phyloP scores from a whole-genome alignment of 495 filamentous ascomycete genomes.

The Patellaria atrata region DNA sequence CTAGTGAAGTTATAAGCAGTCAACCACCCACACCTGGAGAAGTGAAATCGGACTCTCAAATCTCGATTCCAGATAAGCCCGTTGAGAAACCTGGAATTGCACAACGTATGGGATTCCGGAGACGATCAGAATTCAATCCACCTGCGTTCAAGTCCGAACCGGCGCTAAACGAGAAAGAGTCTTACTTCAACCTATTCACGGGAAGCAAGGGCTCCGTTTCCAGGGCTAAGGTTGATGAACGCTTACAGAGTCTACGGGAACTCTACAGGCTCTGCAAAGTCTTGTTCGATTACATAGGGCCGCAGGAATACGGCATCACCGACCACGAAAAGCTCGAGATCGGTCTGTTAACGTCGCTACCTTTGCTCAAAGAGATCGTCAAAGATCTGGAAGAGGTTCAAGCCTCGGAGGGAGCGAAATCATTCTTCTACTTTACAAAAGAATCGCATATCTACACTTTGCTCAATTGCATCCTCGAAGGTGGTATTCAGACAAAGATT shows the following conservation, averaged over 20 bases:
- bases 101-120: conserved; percentile 28
- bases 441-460: conserved; percentile 97
- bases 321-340: conserved; percentile 95
- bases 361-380: conserved; percentile 88
- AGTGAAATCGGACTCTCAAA: conserved; percentile 11
- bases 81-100: conserved; percentile 19
- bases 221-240: conserved; percentile 69
- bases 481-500: conserved; percentile 85
- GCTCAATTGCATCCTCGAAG: conserved; percentile 93
- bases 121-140: conserved; percentile 19
- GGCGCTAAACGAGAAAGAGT: conserved; percentile 27
- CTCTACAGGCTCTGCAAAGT: conserved; percentile 88
- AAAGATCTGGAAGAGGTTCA: conserved; percentile 95
- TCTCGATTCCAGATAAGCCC: conserved; percentile 5
- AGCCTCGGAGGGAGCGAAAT: conserved; percentile 80
- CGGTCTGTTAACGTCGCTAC: conserved; percentile 82
- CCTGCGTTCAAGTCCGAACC: conserved; percentile 4
- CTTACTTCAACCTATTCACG: conserved; percentile 78
- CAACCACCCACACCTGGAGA: conserved; percentile 1
- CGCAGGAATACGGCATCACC: conserved; percentile 93
- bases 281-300: conserved; percentile 94
- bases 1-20: conserved; percentile 9
- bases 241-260: conserved; percentile 77
- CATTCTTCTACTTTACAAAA: conserved; percentile 97
- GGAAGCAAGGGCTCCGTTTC: conserved; percentile 40